Evolutionary conservation across 768 basidiomycete genomes (phyloP), one percentile per base, ranked within the genome.

Genomic region (Pleurotus eryngii): DNA sequence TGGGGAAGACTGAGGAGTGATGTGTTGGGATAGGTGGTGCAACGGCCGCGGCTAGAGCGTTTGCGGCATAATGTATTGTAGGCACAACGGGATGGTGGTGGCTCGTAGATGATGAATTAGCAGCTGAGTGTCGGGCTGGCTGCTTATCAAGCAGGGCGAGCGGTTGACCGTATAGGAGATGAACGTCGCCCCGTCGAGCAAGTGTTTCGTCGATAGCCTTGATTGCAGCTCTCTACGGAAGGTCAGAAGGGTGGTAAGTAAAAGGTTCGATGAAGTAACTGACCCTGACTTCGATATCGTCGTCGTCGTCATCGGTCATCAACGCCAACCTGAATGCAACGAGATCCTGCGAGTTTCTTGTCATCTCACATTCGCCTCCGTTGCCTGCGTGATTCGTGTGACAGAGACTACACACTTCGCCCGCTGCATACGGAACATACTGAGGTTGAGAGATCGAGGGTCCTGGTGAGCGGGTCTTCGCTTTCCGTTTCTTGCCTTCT

Each of bases 291-390:
- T 35, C 30, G 8, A 35, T 35, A 35, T 35, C 30, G 3, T 35
- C 30, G 11, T 35, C 30, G 11, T 35, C 30, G 66, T 87, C 83
- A 64, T 87, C 77, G 26, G 80, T 68, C 59, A 91, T 69, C 38
- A 92, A 69, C 72, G 90, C 84, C 46, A 79, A 75, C 45, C 90
- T 81, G 64, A 84, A 91, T 62, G 89, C 83, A 11, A 82, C 80
- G 18, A 92, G 74, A 65, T 90, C 83, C 56, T 82, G 78, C 15
- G 87, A 82, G 49, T 72, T 76, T 20, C 85, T 78, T 5, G 81
- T 82, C 90, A 92, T 89, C 20, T 65, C 65, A 64, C 90, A 92
- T 55, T 76, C 64, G 24, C 72, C 73, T 8, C 63, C 61, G 26
- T 77, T 76, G 47, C 70, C 69, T 14, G 73, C 80, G 63, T 90